Evolutionary conservation across 2,329 filamentous ascomycete genomes (phyloP), one percentile per base, ranked within the genome.

Genomic region (Fusarium bulbicola): DNA sequence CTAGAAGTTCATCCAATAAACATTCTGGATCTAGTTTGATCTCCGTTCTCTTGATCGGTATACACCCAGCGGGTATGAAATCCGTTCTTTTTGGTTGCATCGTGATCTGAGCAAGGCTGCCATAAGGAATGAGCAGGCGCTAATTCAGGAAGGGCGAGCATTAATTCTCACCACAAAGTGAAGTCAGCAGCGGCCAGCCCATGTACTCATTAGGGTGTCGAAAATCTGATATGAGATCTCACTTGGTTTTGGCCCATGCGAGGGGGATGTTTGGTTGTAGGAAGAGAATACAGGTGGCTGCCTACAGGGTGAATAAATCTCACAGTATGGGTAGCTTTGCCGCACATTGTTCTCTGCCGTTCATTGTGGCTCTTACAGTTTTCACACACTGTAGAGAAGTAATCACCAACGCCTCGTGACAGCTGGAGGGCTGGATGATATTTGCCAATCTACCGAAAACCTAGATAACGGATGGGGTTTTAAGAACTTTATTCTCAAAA

Each of bases 41-140:
- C 10, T 79, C 74, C 8, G 77, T 69, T 32, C 54, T 66, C 4
- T 69, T 62, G 53, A 86, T 70, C 21, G 72, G 66, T 4, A 86
- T 70, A 65, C 81, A 84, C 56, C 85, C 85, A 26, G 79, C 78
- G 3, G 84, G 84, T 59, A 87, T 83, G 67, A 84, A 84, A 42
- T 73, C 57, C 40, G 73, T 58, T 46, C 40, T 30, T 58, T 63
- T 49, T 49, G 63, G 40, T 63, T 59, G 72, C 79, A 77, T 77
- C 32, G 16, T 18, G 42, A 56, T 58, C 30, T 34, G 26, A 42
- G 50, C 16, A 42, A 45, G 34, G 50, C 39, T 30, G 30, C 28
- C 37, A 34, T 24, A 28, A 49, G 60, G n/a, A 34, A 39, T 40
- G 37, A 43, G 49, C n/a, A 21, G 47, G 26, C 13, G 36, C 20